These are phyloP conservation scores for Debaryomyces nepalensis DNA, from an alignment of 1,139 yeast species.

Conservation along the genomic window DNA sequence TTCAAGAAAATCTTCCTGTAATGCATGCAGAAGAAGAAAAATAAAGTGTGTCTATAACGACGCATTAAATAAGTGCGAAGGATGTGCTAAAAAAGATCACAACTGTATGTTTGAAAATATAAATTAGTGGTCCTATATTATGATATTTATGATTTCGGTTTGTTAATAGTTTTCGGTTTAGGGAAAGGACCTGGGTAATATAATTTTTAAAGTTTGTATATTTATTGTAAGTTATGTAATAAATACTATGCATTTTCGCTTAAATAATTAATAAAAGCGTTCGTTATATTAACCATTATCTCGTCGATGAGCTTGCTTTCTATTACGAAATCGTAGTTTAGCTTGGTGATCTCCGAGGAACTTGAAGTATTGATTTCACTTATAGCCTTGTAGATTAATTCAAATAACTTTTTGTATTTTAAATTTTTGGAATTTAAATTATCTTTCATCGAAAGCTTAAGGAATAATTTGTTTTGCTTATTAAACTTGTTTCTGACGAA, in stretches of 20 bases:
- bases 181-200: slow-evolving; percentile 10
- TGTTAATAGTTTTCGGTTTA: slow-evolving; percentile 4
- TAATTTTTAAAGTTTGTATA: slow-evolving; percentile 9
- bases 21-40: slow-evolving; percentile 43
- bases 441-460: slow-evolving; percentile 41
- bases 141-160: slow-evolving; percentile 3
- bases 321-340: slow-evolving; percentile 49
- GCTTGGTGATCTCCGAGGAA: slow-evolving; percentile 27
- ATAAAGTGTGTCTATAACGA: slow-evolving; percentile 41
- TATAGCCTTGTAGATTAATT: slow-evolving; percentile 41
- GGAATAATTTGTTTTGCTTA: slow-evolving; percentile 24
- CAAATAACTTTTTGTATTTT: slow-evolving; percentile 47
- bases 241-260: slow-evolving; percentile 10
- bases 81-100: slow-evolving; percentile 40
- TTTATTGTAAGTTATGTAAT: slow-evolving; percentile 8
- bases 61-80: slow-evolving; percentile 38
- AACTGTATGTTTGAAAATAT: slow-evolving; percentile 35
- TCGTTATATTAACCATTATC: slow-evolving; percentile 29
- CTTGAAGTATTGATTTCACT: slow-evolving; percentile 30
- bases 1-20: slow-evolving; percentile 40
- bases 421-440: slow-evolving; percentile 44
- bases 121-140: background rate
- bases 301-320: slow-evolving; percentile 24
- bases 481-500: slow-evolving; percentile 43
- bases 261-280: slow-evolving; percentile 23